Percentiles rank a stretch among this genome's conserved stretches.
Conservation (phyloP, 306 rosid species). For the Sicyos edulis region DNA sequence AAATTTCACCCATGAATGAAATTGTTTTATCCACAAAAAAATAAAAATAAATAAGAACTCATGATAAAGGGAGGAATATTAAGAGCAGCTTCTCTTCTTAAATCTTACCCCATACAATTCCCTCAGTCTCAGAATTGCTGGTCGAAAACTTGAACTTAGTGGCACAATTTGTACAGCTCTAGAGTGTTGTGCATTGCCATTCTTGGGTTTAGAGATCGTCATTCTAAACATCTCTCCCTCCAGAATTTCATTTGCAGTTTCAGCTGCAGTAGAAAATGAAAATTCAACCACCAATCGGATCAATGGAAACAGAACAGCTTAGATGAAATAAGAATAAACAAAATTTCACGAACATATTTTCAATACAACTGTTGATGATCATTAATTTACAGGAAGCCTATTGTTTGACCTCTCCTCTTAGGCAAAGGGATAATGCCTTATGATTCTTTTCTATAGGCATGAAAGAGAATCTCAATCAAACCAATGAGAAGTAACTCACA, state of each 20-base stretch:
- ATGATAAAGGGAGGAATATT: background rate
- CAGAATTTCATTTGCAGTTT: slow-evolving; percentile 36
- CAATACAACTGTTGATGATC: too few relatives aligned
- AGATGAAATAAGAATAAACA: background rate
- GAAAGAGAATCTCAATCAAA: too few relatives aligned
- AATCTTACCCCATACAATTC: slow-evolving; percentile 35
- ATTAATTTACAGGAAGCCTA: too few relatives aligned
- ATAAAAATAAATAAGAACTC: background rate
- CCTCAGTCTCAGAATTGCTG: slow-evolving; percentile 42
- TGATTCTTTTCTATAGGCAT: background rate
- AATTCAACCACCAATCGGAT: background rate
- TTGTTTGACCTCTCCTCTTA: background rate
- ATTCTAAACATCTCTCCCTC: slow-evolving; percentile 60
- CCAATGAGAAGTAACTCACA: too few relatives aligned
- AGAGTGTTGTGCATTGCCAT: slow-evolving; percentile 44
- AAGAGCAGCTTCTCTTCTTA: slow-evolving; percentile 24
- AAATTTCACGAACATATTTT: too few relatives aligned
- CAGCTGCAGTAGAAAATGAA: slow-evolving; percentile 30
- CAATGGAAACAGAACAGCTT: background rate
- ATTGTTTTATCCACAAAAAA: too few relatives aligned
- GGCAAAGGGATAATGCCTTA: background rate
- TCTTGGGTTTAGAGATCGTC: slow-evolving; percentile 51
- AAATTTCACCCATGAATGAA: too few relatives aligned
- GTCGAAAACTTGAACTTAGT: slow-evolving; percentile 45
- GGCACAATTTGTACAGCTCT: slow-evolving; percentile 43